phyloP scores from a whole-genome alignment of 202 grass and related monocot species.

The Setaria viridis region DNA sequence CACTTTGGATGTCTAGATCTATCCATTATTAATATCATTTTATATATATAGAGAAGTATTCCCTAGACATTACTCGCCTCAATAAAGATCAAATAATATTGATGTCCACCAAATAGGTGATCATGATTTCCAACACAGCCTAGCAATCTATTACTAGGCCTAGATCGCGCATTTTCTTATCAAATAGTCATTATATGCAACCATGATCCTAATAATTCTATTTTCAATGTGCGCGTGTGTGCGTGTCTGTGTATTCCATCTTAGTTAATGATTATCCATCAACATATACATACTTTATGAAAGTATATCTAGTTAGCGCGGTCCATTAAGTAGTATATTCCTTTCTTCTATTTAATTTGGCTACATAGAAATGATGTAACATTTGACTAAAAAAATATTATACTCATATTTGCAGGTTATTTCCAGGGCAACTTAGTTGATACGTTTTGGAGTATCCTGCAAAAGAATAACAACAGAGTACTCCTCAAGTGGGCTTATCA shows the following conservation, averaged over 20 bases:
- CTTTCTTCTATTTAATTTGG: neutral
- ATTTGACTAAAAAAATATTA: no score
- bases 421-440: no score
- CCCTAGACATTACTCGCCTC: neutral
- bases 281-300: neutral
- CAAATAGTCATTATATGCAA: neutral
- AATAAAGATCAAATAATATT: neutral
- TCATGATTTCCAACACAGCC: constrained; percentile 2
- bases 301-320: neutral
- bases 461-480: no score
- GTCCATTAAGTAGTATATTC: neutral
- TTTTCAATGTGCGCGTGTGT: neutral
- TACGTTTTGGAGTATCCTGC: no score
- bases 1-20: neutral
- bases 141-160: neutral
- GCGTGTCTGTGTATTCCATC: neutral
- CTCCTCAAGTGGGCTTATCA: no score
- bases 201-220: neutral
- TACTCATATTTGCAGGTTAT: no score
- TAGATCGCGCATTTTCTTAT: neutral
- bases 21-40: neutral
- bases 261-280: neutral
- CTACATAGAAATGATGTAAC: no score
- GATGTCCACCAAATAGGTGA: neutral
- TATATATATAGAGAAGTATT: neutral